These are phyloP conservation scores for Hypoxylon fuscum DNA, from an alignment of 495 filamentous ascomycete species.

Conservation along the genomic window DNA sequence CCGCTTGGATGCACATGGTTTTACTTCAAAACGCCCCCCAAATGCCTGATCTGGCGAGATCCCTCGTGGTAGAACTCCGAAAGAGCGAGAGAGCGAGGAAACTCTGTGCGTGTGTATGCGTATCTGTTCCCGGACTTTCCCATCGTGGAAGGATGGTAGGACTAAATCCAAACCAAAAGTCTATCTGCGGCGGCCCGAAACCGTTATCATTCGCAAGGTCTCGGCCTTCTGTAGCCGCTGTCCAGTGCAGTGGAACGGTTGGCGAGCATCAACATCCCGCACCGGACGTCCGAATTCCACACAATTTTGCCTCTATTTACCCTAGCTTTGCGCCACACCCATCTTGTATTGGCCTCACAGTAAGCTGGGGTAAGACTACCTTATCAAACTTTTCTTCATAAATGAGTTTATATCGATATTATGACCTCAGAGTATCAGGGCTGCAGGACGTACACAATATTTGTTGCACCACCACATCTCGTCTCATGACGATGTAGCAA, in stretches of 20 bases:
- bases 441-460: too few relatives aligned
- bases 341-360: background rate
- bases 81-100: background rate
- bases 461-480: too few relatives aligned
- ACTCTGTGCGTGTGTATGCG: background rate
- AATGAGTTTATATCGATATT: background rate
- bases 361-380: background rate
- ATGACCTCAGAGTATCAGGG: too few relatives aligned
- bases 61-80: background rate
- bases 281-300: conserved; percentile 30
- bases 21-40: conserved; percentile 1
- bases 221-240: background rate
- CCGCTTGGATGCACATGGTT: background rate
- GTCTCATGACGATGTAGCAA: too few relatives aligned
- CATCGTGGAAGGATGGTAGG: conserved; percentile 3
- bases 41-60: background rate
- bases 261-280: conserved; percentile 6
- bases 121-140: conserved; percentile 20
- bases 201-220: background rate
- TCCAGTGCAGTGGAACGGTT: background rate
- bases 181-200: background rate
- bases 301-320: conserved; percentile 2
- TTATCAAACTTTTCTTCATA: background rate
- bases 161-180: background rate
- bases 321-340: background rate